phyloP scores from a whole-genome alignment of 148 eudicot genomes.

The Diospyros kaki region DNA sequence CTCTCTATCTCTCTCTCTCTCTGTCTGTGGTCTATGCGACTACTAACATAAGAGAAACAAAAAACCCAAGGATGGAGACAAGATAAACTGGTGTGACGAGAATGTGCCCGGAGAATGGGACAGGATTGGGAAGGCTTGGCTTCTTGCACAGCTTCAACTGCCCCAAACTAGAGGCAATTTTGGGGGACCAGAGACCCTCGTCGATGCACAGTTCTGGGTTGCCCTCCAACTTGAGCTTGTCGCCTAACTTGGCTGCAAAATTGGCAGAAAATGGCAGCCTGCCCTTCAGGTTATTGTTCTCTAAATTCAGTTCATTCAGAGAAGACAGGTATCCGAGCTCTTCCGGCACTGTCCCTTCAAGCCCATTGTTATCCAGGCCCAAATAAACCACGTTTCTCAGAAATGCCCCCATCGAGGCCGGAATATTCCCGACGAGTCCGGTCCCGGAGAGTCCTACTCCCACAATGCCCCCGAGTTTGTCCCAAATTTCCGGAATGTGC shows the following conservation, averaged over 20 bases:
- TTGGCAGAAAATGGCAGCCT: constrained; percentile 50
- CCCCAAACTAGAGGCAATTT: constrained; percentile 30
- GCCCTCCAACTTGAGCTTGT: constrained; percentile 60
- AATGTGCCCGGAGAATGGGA: constrained; percentile 13
- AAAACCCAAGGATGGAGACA: constrained; percentile 16
- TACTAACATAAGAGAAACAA: constrained; percentile 1
- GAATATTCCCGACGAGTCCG: constrained; percentile 69
- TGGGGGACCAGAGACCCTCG: constrained; percentile 27
- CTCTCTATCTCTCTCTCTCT: neutral
- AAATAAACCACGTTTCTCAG: constrained; percentile 47
- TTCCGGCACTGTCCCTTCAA: constrained; percentile 58
- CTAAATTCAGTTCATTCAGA: constrained; percentile 62
- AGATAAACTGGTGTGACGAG: constrained; percentile 6
- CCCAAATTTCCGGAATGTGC: constrained; percentile 82
- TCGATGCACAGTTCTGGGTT: constrained; percentile 63
- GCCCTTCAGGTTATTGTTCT: constrained; percentile 62
- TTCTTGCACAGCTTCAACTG: constrained; percentile 38
- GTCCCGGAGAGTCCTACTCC: constrained; percentile 58
- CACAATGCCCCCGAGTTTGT: constrained; percentile 54
- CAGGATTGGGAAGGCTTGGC: constrained; percentile 25
- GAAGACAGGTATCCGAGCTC: constrained; percentile 55
- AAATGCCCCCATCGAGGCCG: constrained; percentile 67
- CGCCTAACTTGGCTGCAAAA: constrained; percentile 41
- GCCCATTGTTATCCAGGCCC: constrained; percentile 61
- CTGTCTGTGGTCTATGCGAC: neutral